These are phyloP conservation scores for Fonsecaea pugnacius DNA, from an alignment of 2,329 filamentous ascomycete species.

Conservation along the genomic window DNA sequence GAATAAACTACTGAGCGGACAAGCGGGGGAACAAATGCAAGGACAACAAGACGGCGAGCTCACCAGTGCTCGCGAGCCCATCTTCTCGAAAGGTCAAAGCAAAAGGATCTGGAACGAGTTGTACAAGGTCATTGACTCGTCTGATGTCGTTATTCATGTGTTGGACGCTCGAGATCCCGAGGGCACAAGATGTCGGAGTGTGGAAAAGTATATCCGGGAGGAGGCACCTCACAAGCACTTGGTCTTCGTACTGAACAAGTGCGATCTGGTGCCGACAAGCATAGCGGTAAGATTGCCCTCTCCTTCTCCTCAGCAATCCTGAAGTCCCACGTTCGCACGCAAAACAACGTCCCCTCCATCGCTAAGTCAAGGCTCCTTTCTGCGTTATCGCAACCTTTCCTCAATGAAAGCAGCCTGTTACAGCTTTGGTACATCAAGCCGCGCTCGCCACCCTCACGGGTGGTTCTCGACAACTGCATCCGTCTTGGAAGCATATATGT, in stretches of 20 bases:
- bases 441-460: constrained; percentile 61
- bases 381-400: constrained; percentile 59
- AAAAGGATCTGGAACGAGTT: constrained; percentile 98
- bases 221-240: constrained; percentile 97
- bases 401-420: constrained; percentile 93
- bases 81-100: constrained; percentile 92
- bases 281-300: constrained; percentile 79
- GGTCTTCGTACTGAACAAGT: constrained; percentile 87
- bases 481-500: constrained; percentile 80
- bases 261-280: constrained; percentile 86
- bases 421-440: constrained; percentile 95
- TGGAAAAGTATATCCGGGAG: constrained; percentile 90
- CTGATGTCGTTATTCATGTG: constrained; percentile 91
- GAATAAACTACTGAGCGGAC: constrained; percentile 74
- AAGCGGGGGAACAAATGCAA: constrained; percentile 52
- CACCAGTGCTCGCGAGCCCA: constrained; percentile 74
- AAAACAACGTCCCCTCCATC: constrained; percentile 46
- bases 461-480: constrained; percentile 54
- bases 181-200: constrained; percentile 84
- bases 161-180: constrained; percentile 88
- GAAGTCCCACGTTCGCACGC: constrained; percentile 11
- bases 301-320: constrained; percentile 12
- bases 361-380: constrained; percentile 91
- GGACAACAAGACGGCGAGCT: constrained; percentile 55
- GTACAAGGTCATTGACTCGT: constrained; percentile 93